phyloP scores from a whole-genome alignment of 495 filamentous ascomycete species.

The Aspergillus heteromorphus region DNA sequence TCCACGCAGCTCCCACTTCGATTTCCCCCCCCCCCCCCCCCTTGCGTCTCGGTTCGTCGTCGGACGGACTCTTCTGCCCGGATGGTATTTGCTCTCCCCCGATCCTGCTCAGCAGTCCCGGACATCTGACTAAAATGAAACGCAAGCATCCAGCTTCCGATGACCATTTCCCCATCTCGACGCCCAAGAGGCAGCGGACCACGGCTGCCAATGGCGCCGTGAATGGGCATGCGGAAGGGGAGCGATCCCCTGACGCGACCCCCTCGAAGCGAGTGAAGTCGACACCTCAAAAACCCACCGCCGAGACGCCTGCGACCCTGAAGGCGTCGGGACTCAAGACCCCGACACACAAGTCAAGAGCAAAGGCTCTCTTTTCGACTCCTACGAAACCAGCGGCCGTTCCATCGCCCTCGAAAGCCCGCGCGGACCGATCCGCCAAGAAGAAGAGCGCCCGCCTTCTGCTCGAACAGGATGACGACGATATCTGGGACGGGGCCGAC shows the following conservation, averaged over 20 bases:
- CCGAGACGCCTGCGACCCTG: constrained; percentile 27
- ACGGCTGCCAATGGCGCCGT: constrained; percentile 23
- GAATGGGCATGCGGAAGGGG: constrained; percentile 23
- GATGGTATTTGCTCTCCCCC: constrained; percentile 34
- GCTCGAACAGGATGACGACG: constrained; percentile 67
- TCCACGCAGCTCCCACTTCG: constrained; percentile 1
- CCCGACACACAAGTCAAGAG: constrained; percentile 38
- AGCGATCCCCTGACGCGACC: constrained; percentile 22
- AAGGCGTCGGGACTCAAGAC: constrained; percentile 42
- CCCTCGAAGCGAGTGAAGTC: constrained; percentile 27
- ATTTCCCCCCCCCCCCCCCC: constrained; percentile 8
- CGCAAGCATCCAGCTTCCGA: constrained; percentile 42
- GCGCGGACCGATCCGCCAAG: constrained; percentile 75
- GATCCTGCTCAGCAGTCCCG: background rate
- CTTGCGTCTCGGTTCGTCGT: constrained; percentile 13
- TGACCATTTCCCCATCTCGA: constrained; percentile 34
- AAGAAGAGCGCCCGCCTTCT: constrained; percentile 76
- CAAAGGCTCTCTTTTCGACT: constrained; percentile 37
- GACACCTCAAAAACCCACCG: constrained; percentile 36
- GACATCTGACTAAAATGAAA: constrained; percentile 33
- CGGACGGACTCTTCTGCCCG: constrained; percentile 1
- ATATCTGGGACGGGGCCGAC: constrained; percentile 69
- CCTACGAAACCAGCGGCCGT: constrained; percentile 28
- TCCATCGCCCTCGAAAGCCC: constrained; percentile 50
- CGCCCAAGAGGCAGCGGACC: constrained; percentile 36